Base-by-base conservation (phyloP, 177 flowering plant species). In the Vitis hybrid region DNA sequence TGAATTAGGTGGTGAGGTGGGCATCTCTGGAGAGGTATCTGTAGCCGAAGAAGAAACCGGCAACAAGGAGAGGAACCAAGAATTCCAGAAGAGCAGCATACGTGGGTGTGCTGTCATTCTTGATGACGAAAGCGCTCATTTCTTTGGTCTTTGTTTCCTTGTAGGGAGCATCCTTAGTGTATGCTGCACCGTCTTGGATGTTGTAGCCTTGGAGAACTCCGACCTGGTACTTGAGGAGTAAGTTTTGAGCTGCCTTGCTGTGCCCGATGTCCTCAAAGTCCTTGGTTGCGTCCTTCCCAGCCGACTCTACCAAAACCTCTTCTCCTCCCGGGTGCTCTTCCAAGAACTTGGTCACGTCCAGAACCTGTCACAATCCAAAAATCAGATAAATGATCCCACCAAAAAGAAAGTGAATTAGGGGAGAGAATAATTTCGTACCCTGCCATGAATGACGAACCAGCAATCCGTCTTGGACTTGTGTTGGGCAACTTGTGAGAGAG, bases 381-480 rank as follows among this genome's bases (percentile, higher is more conserved):
- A 2, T 10, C 52, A 11, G 17, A 30, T 18, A 54, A 6, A 51
- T 40, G 12, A 60, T 52, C 24, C 24, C 30, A 14, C 24, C 11
- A 50, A 13, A 19, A 18, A 52, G 7, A 18, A 12, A 68, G 0
- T 35, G 46, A 35, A 35, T 5, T 6, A 4, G 7, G 46, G 46
- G 51, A 62, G 14, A 48, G 30, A 66, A 49, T 60, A 4, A 14
- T 14, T 60, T 72, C 46, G 6, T 35, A 83, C 83, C 56, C 77
- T 71, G 71, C 85, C 89, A 58, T 82, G 62, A 77, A 85, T 70
- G 73, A 78, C 82, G 19, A 85, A 14, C 89, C 89, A 85, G 78
- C 84, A 85, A 46, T 85, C 85, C 49, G 77, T 73, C 77, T 77
- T 83, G 49, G 87, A 82, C 57, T 79, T 85, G 87, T 83, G 89